These are phyloP conservation scores for Phycomyces nitens DNA, from an alignment of 192 early-diverging fungal species.

Conservation along the genomic window DNA sequence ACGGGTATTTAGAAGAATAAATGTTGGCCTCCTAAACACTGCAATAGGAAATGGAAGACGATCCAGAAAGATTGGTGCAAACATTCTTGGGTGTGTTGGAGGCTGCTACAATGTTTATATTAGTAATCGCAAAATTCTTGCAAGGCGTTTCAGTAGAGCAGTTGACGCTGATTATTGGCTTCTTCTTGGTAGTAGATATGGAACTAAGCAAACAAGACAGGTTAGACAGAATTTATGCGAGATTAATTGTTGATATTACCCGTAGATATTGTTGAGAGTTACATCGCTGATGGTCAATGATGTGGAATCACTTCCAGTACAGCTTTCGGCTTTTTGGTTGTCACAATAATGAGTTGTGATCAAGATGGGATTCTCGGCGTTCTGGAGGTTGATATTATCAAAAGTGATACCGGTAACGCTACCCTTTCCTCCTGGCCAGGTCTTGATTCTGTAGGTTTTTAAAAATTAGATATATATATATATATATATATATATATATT, in stretches of 20 bases:
- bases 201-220: neutral
- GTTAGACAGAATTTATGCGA: neutral
- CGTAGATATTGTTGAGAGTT: slow-evolving; percentile 38
- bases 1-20: no score
- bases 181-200: slow-evolving; percentile 5
- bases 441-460: slow-evolving; percentile 42
- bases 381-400: slow-evolving; percentile 36
- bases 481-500: no score
- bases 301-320: slow-evolving; percentile 28
- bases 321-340: slow-evolving; percentile 32
- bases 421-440: slow-evolving; percentile 38
- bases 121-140: slow-evolving; percentile 8
- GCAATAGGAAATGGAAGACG: slow-evolving; percentile 13
- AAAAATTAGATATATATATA: no score
- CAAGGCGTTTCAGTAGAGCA: slow-evolving; percentile 19
- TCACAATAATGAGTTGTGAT: slow-evolving; percentile 46
- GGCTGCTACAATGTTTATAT: slow-evolving; percentile 6
- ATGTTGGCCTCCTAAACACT: neutral
- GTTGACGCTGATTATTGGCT: slow-evolving; percentile 16
- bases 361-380: slow-evolving; percentile 34
- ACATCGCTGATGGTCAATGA: slow-evolving; percentile 40
- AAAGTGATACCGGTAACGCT: slow-evolving; percentile 45
- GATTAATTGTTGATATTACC: slow-evolving; percentile 8
- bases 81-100: slow-evolving; percentile 8
- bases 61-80: slow-evolving; percentile 14